phyloP scores from a whole-genome alignment of 2,329 filamentous ascomycete species.

The Cytospora piceicola region DNA sequence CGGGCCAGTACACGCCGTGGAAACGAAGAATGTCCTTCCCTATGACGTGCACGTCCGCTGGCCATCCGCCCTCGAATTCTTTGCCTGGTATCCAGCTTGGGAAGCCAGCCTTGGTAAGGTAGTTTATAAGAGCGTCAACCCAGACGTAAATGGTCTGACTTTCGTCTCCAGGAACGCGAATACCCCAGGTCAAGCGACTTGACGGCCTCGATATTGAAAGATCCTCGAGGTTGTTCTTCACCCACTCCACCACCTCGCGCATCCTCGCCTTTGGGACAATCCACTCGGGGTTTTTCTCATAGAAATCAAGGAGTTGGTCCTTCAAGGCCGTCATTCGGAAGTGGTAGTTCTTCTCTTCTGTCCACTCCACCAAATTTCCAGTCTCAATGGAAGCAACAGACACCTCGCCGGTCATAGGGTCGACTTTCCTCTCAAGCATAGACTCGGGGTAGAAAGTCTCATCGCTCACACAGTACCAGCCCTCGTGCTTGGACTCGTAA shows the following conservation, averaged over 20 bases:
- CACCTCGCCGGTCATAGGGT: slow-evolving; percentile 80
- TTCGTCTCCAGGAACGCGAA: slow-evolving; percentile 81
- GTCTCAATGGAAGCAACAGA: slow-evolving; percentile 85
- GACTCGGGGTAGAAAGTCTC: slow-evolving; percentile 92
- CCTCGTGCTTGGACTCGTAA: slow-evolving; percentile 84
- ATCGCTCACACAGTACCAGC: slow-evolving; percentile 96
- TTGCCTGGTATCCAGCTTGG: slow-evolving; percentile 71
- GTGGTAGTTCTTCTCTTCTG: slow-evolving; percentile 90
- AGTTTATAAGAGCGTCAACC: slow-evolving; percentile 95
- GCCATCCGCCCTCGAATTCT: slow-evolving; percentile 73
- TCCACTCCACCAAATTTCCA: slow-evolving; percentile 93
- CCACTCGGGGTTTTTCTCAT: slow-evolving; percentile 75
- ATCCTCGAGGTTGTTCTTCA: slow-evolving; percentile 78
- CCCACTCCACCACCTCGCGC: slow-evolving; percentile 77
- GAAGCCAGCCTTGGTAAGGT: slow-evolving; percentile 86
- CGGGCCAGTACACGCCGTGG: slow-evolving; percentile 98
- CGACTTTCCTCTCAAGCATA: slow-evolving; percentile 72
- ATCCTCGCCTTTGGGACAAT: slow-evolving; percentile 74
- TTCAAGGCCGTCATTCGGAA: slow-evolving; percentile 86
- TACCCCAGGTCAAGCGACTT: slow-evolving; percentile 81
- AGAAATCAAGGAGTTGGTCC: slow-evolving; percentile 79
- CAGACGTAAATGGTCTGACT: slow-evolving; percentile 96
- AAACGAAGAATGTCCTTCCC: slow-evolving; percentile 97
- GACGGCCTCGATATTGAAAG: slow-evolving; percentile 85
- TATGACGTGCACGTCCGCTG: slow-evolving; percentile 87